Conservation (phyloP, 2,329 filamentous ascomycete species). For the Trichoderma sp. region DNA sequence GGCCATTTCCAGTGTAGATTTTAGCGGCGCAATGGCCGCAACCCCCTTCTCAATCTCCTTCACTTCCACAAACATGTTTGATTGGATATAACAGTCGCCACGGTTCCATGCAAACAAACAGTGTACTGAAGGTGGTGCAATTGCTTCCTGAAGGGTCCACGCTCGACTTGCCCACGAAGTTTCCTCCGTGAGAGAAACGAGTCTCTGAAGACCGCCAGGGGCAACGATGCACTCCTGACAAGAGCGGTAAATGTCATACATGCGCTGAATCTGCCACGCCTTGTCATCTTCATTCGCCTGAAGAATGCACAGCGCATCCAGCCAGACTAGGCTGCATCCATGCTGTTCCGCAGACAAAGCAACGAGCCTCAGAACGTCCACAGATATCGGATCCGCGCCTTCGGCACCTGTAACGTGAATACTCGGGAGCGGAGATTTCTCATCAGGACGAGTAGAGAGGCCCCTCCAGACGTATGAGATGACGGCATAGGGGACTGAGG, state of each 20-base stretch:
- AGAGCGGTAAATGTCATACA: not conserved
- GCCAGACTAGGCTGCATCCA: not conserved
- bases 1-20: not conserved
- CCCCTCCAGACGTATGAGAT: constrained; percentile 14
- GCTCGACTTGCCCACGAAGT: not conserved
- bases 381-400: not conserved
- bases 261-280: constrained; percentile 16
- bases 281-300: not conserved
- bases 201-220: constrained; percentile 1
- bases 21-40: not conserved
- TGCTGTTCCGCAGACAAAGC: not conserved
- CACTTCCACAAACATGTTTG: not conserved
- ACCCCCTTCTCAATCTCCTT: not conserved
- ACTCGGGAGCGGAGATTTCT: not conserved
- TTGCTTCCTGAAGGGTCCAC: constrained; percentile 6
- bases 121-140: not conserved
- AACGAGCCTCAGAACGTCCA: not conserved
- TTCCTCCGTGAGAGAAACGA: not conserved
- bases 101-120: not conserved
- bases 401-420: not conserved
- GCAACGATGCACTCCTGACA: constrained; percentile 1
- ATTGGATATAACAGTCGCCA: not conserved
- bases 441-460: not conserved
- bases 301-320: constrained; percentile 12
- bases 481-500: not conserved